Conservation (phyloP, 2,329 filamentous ascomycete species). For the Leptoxyphium fumago region DNA sequence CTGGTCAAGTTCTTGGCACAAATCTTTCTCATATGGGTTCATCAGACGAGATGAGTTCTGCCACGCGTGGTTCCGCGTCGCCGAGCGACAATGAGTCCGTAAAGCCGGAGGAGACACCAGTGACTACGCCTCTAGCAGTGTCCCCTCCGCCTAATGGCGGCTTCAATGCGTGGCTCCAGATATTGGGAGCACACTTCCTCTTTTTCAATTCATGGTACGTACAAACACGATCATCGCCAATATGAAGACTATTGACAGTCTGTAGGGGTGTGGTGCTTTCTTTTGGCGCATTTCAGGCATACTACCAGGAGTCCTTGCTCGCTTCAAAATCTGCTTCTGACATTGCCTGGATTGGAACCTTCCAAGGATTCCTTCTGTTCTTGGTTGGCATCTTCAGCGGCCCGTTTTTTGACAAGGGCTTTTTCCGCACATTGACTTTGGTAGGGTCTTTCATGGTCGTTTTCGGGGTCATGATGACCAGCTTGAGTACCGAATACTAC, state of each 20-base stretch:
- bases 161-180: conserved; percentile 1
- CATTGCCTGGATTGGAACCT: conserved; percentile 35
- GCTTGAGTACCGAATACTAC: conserved; percentile 4
- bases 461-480: conserved; percentile 6
- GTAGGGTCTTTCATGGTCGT: conserved; percentile 2
- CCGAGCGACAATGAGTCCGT: too few species aligned
- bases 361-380: conserved; percentile 30
- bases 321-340: conserved; percentile 30
- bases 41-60: too few species aligned
- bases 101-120: too few species aligned
- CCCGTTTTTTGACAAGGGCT: conserved; percentile 24
- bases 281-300: conserved; percentile 28
- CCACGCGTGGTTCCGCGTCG: too few species aligned
- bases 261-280: conserved; percentile 1
- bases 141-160: neutral
- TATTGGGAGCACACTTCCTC: conserved; percentile 2
- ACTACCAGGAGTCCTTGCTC: conserved; percentile 27
- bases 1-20: too few species aligned
- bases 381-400: conserved; percentile 24
- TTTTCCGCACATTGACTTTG: conserved; percentile 2
- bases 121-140: neutral
- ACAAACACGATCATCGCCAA: too few species aligned
- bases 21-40: too few species aligned
- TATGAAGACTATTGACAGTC: too few species aligned
- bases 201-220: conserved; percentile 4